phyloP scores from a whole-genome alignment of 164 flowering plant species.

The Malania oleifera region DNA sequence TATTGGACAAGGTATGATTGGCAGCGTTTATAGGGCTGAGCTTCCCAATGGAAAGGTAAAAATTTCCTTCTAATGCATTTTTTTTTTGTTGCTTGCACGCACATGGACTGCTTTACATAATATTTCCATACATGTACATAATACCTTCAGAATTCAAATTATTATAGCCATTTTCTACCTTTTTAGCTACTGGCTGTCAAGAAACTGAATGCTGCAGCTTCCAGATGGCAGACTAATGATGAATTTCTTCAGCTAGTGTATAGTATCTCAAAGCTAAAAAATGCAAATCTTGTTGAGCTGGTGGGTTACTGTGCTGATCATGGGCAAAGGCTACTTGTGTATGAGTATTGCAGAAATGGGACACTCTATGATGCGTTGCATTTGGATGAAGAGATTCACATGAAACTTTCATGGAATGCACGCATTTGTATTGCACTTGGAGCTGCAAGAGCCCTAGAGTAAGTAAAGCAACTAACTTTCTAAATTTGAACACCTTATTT shows the following conservation, averaged over 20 bases:
- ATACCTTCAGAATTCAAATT: too few species aligned
- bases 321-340: slow-evolving; percentile 65
- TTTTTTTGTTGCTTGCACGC: not conserved
- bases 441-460: slow-evolving; percentile 90
- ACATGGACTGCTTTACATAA: too few species aligned
- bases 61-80: not conserved
- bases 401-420: slow-evolving; percentile 63
- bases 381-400: slow-evolving; percentile 44
- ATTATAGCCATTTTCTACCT: too few species aligned
- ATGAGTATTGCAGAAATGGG: slow-evolving; percentile 58
- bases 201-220: slow-evolving; percentile 48
- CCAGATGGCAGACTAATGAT: slow-evolving; percentile 37
- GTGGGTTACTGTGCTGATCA: slow-evolving; percentile 87
- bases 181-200: slow-evolving; percentile 68
- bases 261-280: slow-evolving; percentile 42
- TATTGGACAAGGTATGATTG: slow-evolving; percentile 69
- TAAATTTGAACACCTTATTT: not conserved
- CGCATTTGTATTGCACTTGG: slow-evolving; percentile 74
- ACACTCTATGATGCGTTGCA: slow-evolving; percentile 77
- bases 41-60: slow-evolving; percentile 81
- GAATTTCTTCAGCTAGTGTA: slow-evolving; percentile 61
- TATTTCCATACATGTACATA: too few species aligned
- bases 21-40: slow-evolving; percentile 72
- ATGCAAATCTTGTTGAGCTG: slow-evolving; percentile 60
- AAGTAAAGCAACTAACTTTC: slow-evolving; percentile 28